phyloP scores from a whole-genome alignment of 1,284 basidiomycete species.

The Pascua sp. region DNA sequence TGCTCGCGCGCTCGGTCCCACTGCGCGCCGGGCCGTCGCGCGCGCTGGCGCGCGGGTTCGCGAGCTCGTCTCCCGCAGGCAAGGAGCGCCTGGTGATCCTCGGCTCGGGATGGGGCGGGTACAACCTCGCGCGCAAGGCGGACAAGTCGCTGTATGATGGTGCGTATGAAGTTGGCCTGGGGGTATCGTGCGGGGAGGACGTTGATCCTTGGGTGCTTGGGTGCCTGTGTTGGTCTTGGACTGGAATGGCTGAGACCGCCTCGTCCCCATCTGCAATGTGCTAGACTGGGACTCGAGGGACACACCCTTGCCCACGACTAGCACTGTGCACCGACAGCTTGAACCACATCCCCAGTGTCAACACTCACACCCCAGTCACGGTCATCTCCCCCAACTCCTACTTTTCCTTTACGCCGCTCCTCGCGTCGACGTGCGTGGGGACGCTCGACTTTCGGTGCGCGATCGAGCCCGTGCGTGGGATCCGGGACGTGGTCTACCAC shows the following conservation, averaged over 20 bases:
- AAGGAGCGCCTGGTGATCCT: slow-evolving; percentile 61
- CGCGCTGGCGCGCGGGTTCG: slow-evolving; percentile 2
- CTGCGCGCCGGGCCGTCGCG: not conserved
- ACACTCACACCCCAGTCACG: slow-evolving; percentile 52
- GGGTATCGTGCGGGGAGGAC: no score
- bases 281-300: not conserved
- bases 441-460: slow-evolving; percentile 77
- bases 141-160: slow-evolving; percentile 42
- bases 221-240: no score
- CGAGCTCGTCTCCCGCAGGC: not conserved
- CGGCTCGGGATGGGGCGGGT: slow-evolving; percentile 81
- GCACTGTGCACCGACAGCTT: not conserved
- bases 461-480: slow-evolving; percentile 66
- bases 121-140: slow-evolving; percentile 56
- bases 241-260: no score
- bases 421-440: slow-evolving; percentile 73
- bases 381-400: slow-evolving; percentile 70
- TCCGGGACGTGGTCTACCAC: slow-evolving; percentile 32
- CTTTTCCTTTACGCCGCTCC: slow-evolving; percentile 78
- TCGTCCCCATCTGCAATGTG: no score
- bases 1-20: no score
- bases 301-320: not conserved
- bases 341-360: not conserved
- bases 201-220: no score
- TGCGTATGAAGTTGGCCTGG: no score